Conservation (phyloP, 805 yeast species). For the Tetrapisispora fleetii region DNA sequence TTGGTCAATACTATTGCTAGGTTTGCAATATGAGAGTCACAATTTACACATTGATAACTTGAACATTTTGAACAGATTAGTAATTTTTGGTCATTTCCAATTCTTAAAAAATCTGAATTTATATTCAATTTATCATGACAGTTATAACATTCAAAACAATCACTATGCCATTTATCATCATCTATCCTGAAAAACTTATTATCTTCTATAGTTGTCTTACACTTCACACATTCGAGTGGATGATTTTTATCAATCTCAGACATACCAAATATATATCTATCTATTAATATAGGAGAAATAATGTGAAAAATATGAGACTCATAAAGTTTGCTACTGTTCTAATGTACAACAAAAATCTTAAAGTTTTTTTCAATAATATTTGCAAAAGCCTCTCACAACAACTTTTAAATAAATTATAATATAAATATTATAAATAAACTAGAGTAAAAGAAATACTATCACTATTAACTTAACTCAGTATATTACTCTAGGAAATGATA, state of each 20-base stretch:
- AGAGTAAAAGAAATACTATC: no score
- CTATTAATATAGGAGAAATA: not conserved
- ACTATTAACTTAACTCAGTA: no score
- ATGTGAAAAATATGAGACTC: no score
- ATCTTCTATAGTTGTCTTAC: slow-evolving; percentile 53
- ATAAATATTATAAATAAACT: no score
- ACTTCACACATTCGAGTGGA: slow-evolving; percentile 31
- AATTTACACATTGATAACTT: slow-evolving; percentile 64
- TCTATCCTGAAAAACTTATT: slow-evolving; percentile 94
- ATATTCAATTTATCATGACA: slow-evolving; percentile 73
- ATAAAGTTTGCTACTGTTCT: no score
- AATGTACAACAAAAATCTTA: no score
- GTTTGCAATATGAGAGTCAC: slow-evolving; percentile 82
- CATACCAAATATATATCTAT: not conserved
- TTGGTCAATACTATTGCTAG: slow-evolving; percentile 70
- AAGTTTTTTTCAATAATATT: no score
- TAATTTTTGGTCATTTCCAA: slow-evolving; percentile 15
- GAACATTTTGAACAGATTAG: slow-evolving; percentile 85
- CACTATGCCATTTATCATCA: slow-evolving; percentile 90
- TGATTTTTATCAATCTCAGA: not conserved
- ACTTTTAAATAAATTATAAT: no score
- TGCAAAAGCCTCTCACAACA: no score
- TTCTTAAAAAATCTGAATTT: slow-evolving; percentile 63
- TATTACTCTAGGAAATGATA: no score
- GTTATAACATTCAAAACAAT: slow-evolving; percentile 83